Conservation (phyloP, 805 yeast species). For the Metschnikowia cerradonensis region DNA sequence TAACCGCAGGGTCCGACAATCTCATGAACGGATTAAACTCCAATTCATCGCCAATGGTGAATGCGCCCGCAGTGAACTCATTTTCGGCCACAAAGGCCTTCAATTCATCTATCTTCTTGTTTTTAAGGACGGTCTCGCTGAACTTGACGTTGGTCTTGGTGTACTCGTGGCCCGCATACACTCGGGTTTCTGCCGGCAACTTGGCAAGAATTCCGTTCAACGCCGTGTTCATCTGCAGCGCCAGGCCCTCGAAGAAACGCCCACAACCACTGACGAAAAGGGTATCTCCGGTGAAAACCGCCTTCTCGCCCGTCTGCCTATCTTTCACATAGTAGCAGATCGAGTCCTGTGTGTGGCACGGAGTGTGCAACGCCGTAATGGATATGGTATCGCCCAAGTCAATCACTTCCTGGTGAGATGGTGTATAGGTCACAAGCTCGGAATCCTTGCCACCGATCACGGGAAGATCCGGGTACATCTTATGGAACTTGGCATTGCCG, state of each 20-base stretch:
- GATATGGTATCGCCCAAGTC: constrained; percentile 61
- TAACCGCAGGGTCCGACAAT: constrained; percentile 58
- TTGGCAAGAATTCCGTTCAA: constrained; percentile 54
- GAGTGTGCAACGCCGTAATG: constrained; percentile 85
- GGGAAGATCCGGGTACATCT: constrained; percentile 45
- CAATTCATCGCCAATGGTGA: constrained; percentile 81
- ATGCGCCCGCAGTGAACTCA: constrained; percentile 80
- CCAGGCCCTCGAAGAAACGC: constrained; percentile 89
- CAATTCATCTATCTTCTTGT: constrained; percentile 52
- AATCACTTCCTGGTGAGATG: constrained; percentile 57
- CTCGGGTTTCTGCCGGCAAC: constrained; percentile 66
- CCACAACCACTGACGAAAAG: constrained; percentile 94
- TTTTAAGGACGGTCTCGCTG: constrained; percentile 58
- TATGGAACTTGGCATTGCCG: constrained; percentile 58
- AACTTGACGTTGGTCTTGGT: constrained; percentile 78
- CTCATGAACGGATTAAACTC: constrained; percentile 88
- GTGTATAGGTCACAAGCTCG: constrained; percentile 67
- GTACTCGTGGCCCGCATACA: constrained; percentile 96
- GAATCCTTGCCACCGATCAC: constrained; percentile 83
- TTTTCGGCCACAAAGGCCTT: constrained; percentile 47
- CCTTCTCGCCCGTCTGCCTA: constrained; percentile 54
- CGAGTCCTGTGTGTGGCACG: constrained; percentile 97
- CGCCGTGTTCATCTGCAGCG: constrained; percentile 72
- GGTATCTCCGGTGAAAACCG: constrained; percentile 94
- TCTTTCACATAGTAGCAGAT: constrained; percentile 82